Percentiles rank a stretch among this genome's conserved stretches.
phyloP scores from a whole-genome alignment of 306 rosid genomes.

The Inga leiocalycina region DNA sequence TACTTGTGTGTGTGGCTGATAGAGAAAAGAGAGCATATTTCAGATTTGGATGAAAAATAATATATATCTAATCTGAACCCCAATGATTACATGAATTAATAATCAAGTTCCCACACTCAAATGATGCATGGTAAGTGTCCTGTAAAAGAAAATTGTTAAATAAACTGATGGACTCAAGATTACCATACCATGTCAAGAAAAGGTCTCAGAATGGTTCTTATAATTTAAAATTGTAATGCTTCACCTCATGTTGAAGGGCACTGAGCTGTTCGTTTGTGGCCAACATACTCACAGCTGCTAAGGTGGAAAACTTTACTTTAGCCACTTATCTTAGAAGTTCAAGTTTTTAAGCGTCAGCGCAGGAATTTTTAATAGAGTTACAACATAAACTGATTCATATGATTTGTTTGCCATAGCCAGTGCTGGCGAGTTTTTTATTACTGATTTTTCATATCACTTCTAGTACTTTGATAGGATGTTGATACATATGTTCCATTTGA shows the following conservation, averaged over 20 bases:
- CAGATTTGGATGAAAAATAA: no score
- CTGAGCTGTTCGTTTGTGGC: background rate
- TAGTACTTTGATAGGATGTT: constrained; percentile 28
- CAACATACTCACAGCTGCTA: background rate
- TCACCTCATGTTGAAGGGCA: background rate
- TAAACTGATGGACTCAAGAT: background rate
- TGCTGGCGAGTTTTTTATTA: constrained; percentile 4
- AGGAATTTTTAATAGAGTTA: background rate
- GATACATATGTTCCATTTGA: constrained; percentile 26
- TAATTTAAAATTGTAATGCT: background rate
- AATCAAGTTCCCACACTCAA: background rate
- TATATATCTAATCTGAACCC: background rate
- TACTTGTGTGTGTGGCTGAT: background rate
- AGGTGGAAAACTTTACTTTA: background rate
- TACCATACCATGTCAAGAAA: background rate
- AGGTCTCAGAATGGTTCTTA: background rate
- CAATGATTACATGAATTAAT: background rate
- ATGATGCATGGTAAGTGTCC: background rate
- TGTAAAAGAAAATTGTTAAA: constrained; percentile 3
- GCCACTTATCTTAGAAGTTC: background rate
- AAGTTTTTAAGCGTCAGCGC: background rate
- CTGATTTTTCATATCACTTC: constrained; percentile 16
- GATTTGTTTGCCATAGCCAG: constrained; percentile 21
- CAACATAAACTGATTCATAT: background rate
- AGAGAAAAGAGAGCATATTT: no score